phyloP scores from a whole-genome alignment of 1,284 basidiomycete species.

The Rhodotorula sp. region DNA sequence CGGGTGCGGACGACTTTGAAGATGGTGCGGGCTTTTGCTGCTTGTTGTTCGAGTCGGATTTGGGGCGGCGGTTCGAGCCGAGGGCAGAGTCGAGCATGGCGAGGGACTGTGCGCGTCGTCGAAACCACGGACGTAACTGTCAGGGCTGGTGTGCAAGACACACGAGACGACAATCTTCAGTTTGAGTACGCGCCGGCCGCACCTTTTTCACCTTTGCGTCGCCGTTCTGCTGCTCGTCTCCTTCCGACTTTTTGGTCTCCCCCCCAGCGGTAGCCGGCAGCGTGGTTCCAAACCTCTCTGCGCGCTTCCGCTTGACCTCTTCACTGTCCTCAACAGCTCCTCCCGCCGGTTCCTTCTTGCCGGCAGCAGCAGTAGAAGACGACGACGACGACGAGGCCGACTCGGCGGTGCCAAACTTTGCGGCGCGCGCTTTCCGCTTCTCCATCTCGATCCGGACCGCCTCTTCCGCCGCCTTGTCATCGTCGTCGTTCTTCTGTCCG shows the following conservation, averaged over 20 bases:
- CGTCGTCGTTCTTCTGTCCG: not conserved
- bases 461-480: not conserved
- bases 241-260: not conserved
- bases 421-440: slow-evolving; percentile 1
- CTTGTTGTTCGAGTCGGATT: not conserved
- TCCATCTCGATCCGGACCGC: not conserved
- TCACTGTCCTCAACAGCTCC: not conserved
- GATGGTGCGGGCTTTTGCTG: slow-evolving; percentile 3
- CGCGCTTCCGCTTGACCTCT: slow-evolving; percentile 47
- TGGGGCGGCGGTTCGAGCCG: slow-evolving; percentile 18
- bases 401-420: not conserved
- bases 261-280: not conserved
- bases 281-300: slow-evolving; percentile 48
- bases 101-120: slow-evolving; percentile 30
- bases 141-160: too few relatives aligned
- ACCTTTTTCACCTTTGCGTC: slow-evolving; percentile 32
- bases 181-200: not conserved
- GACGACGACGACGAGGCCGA: not conserved
- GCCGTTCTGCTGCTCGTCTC: not conserved
- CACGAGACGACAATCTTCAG: not conserved
- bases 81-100: slow-evolving; percentile 28
- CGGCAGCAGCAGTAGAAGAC: not conserved
- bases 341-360: not conserved
- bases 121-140: too few relatives aligned
- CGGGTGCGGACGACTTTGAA: slow-evolving; percentile 1